These are phyloP conservation scores for Tetradesmus lagerheimii DNA, from an alignment of 139 green algal species.

Conservation along the genomic window DNA sequence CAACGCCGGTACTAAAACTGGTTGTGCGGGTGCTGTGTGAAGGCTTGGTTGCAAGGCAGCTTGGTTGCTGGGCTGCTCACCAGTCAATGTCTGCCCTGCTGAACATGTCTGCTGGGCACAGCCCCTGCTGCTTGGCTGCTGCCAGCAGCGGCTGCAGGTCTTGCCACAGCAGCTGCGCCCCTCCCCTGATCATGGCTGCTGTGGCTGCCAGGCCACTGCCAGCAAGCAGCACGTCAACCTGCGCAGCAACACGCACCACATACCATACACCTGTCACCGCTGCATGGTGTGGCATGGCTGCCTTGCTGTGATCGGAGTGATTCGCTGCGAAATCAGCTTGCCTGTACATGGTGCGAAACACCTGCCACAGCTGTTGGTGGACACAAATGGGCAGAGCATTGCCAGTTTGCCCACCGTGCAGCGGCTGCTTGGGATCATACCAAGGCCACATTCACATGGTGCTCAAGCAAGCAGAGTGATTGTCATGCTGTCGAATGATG, in stretches of 20 bases:
- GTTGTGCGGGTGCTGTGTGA: too few relatives aligned
- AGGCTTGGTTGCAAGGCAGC: too few relatives aligned
- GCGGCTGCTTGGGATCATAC: too few relatives aligned
- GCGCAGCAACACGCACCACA: not conserved
- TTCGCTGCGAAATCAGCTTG: too few relatives aligned
- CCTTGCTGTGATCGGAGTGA: too few relatives aligned
- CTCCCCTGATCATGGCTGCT: constrained; percentile 55
- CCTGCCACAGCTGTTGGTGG: too few relatives aligned
- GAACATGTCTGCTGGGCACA: constrained; percentile 41
- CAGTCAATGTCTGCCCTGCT: constrained; percentile 54
- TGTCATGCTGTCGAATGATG: not conserved
- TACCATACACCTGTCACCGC: not conserved
- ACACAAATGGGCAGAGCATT: too few relatives aligned
- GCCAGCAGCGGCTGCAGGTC: constrained; percentile 58
- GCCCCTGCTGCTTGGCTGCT: constrained; percentile 33
- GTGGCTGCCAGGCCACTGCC: constrained; percentile 39
- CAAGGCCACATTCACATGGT: not conserved
- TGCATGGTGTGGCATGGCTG: not conserved
- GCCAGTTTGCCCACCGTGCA: too few relatives aligned
- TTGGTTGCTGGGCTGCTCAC: not conserved
- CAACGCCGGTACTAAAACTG: too few relatives aligned
- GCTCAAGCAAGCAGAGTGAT: not conserved
- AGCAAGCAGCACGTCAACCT: constrained; percentile 46
- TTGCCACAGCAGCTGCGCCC: constrained; percentile 53
- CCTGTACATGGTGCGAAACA: too few relatives aligned